Evolutionary conservation across 2,329 filamentous ascomycete genomes (phyloP).

Genomic region (Arthrobotrys iridis): DNA sequence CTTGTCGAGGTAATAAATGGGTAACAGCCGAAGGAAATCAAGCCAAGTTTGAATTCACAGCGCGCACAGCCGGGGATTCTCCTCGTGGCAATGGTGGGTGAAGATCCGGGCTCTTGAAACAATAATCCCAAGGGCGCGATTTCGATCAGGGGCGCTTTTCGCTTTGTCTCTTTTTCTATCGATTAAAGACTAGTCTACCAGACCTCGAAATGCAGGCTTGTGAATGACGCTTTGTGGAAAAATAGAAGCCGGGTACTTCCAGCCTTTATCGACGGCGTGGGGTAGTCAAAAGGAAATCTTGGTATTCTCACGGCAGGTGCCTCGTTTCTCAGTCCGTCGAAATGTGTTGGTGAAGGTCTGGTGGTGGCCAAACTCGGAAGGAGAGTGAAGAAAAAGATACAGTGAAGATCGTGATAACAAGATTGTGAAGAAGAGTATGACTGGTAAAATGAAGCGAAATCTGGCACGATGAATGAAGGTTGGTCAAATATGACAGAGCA

Average conservation of each 20-base stretch:
- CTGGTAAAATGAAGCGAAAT: too few relatives aligned
- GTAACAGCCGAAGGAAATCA: neutral
- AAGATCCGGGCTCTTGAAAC: conserved; percentile 50
- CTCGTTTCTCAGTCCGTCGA: conserved; percentile 22
- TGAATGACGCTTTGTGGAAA: conserved; percentile 1
- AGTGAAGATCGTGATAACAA: neutral
- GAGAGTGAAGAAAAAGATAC: conserved; percentile 6
- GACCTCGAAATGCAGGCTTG: neutral
- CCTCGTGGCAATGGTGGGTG: neutral
- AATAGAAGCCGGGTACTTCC: neutral
- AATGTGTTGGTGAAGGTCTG: conserved; percentile 25
- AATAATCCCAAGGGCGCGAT: conserved; percentile 9
- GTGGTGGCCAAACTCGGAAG: conserved; percentile 27
- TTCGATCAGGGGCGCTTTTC: conserved; percentile 32
- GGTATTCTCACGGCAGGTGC: conserved; percentile 25
- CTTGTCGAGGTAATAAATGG: conserved; percentile 11
- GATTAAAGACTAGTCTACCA: conserved; percentile 18
- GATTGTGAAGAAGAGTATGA: neutral
- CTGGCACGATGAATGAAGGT: neutral
- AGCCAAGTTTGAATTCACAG: neutral
- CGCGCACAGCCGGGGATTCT: too few relatives aligned
- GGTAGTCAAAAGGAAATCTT: neutral
- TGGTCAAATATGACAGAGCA: neutral
- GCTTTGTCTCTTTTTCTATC: conserved; percentile 1
- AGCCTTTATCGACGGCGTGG: neutral